Conservation (phyloP, 2,329 filamentous ascomycete species). For the Drechslerella stenobrocha region DNA sequence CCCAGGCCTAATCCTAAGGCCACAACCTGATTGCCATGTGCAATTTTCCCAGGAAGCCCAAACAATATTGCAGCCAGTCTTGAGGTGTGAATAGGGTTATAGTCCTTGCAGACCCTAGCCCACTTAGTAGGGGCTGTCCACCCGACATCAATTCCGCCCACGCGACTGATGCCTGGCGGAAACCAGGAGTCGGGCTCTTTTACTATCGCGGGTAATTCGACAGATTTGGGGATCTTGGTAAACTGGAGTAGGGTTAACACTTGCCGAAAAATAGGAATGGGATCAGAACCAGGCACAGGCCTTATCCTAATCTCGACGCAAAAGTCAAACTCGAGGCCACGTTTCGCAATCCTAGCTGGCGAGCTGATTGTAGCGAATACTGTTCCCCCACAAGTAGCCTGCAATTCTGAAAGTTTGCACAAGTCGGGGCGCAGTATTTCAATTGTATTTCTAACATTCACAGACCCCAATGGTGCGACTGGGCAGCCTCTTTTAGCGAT, state of each 20-base stretch:
- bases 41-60: constrained; percentile 34
- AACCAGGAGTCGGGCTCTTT: constrained; percentile 20
- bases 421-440: constrained; percentile 29
- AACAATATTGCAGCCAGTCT: constrained; percentile 25
- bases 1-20: constrained; percentile 25
- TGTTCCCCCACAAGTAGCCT: constrained; percentile 11
- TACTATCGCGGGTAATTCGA: constrained; percentile 9
- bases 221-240: constrained; percentile 17
- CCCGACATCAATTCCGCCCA: constrained; percentile 2
- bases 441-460: constrained; percentile 33
- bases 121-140: constrained; percentile 20
- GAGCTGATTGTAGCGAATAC: constrained; percentile 28
- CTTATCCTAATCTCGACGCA: constrained; percentile 12
- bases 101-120: constrained; percentile 40
- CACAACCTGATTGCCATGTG: constrained; percentile 38
- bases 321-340: constrained; percentile 33
- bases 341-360: constrained; percentile 29
- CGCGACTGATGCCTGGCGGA: neutral
- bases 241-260: constrained; percentile 25
- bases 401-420: constrained; percentile 14
- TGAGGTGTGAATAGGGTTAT: constrained; percentile 39
- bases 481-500: constrained; percentile 28
- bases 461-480: constrained; percentile 34
- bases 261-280: constrained; percentile 27
- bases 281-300: neutral